Conservation (phyloP, 371 early-diverging fungal genomes). For the Umbelopsis sp. region DNA sequence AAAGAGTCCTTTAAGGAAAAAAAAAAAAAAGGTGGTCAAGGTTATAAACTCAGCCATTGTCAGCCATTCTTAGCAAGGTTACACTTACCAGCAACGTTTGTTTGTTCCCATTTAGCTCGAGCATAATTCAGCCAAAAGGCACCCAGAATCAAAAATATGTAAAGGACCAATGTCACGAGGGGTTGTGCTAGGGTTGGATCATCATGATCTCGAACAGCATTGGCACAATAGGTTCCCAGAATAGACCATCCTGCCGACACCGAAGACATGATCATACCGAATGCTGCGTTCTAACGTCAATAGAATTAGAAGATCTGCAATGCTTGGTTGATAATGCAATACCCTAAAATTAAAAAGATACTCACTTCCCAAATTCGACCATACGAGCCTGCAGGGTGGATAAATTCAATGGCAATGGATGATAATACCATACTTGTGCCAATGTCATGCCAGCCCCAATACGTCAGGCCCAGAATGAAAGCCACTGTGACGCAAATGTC, state of each 20-base stretch:
- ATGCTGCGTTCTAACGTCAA: slow-evolving; percentile 30
- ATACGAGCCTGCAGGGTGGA: slow-evolving; percentile 48
- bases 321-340: neutral
- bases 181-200: slow-evolving; percentile 33
- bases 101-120: slow-evolving; percentile 47
- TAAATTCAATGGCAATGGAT: slow-evolving; percentile 48
- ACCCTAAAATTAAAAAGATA: neutral
- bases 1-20: slow-evolving; percentile 34
- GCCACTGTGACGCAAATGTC: slow-evolving; percentile 46
- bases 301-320: neutral
- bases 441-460: slow-evolving; percentile 31
- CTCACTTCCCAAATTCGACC: slow-evolving; percentile 44
- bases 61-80: neutral
- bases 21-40: neutral
- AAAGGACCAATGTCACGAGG: slow-evolving; percentile 30
- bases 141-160: slow-evolving; percentile 37
- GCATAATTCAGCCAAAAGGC: slow-evolving; percentile 41
- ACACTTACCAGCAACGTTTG: slow-evolving; percentile 45
- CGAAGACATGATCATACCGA: slow-evolving; percentile 47
- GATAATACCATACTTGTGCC: slow-evolving; percentile 36
- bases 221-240: slow-evolving; percentile 40
- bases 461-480: slow-evolving; percentile 34
- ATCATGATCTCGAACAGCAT: slow-evolving; percentile 33
- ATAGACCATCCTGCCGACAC: slow-evolving; percentile 44
- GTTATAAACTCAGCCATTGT: neutral